Evolutionary conservation across 192 early-diverging fungal species (phyloP).

Genomic region (Jimgerdemannia lactiflua): DNA sequence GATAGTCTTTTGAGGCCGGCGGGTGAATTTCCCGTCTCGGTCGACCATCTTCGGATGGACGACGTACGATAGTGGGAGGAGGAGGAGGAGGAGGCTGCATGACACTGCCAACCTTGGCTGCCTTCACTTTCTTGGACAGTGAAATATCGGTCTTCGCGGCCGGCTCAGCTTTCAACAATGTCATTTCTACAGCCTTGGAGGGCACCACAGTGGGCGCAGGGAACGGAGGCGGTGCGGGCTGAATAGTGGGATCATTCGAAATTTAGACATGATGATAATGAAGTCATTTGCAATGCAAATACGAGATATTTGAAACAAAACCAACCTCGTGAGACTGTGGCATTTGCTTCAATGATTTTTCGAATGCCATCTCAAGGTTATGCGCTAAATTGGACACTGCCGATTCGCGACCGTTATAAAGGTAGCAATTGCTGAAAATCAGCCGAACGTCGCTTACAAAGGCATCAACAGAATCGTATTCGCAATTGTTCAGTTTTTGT

Average conservation of each 20-base stretch:
- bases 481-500: slow-evolving; percentile 55
- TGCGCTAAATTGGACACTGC: slow-evolving; percentile 64
- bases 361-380: slow-evolving; percentile 69
- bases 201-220: background rate
- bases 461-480: slow-evolving; percentile 63
- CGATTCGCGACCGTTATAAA: slow-evolving; percentile 77
- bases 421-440: slow-evolving; percentile 77
- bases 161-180: slow-evolving; percentile 7
- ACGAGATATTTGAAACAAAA: background rate
- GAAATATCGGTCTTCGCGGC: slow-evolving; percentile 19
- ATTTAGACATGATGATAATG: too few species aligned
- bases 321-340: slow-evolving; percentile 56
- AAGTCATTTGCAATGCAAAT: background rate
- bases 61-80: slow-evolving; percentile 21
- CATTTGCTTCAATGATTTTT: slow-evolving; percentile 68
- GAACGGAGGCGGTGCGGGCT: background rate
- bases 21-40: slow-evolving; percentile 70
- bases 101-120: background rate
- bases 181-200: slow-evolving; percentile 6
- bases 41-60: slow-evolving; percentile 48
- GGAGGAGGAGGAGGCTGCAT: slow-evolving; percentile 16
- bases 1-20: slow-evolving; percentile 49
- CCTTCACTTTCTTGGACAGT: slow-evolving; percentile 5
- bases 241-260: background rate
- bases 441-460: slow-evolving; percentile 69